Conservation (phyloP, 768 basidiomycete genomes). For the Macrolepiota dolichaula region DNA sequence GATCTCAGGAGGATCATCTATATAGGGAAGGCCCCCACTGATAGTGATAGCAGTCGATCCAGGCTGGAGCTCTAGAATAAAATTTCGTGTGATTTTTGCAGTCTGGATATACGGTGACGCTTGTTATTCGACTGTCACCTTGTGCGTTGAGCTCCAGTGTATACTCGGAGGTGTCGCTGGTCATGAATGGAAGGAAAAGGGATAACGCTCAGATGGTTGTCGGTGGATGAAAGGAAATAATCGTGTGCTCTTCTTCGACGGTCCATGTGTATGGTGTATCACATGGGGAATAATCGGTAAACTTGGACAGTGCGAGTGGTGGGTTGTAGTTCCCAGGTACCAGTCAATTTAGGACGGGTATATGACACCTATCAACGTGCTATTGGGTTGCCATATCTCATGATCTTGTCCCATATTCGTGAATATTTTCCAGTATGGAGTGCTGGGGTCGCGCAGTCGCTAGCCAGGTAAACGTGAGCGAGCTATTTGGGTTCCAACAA, state of each 20-base stretch:
- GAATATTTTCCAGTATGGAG: too few relatives aligned
- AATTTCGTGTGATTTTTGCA: background rate
- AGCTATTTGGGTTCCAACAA: too few relatives aligned
- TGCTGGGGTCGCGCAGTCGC: too few relatives aligned
- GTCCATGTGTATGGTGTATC: too few relatives aligned
- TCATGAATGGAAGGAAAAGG: background rate
- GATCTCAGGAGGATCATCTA: background rate
- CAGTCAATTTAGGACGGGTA: too few relatives aligned
- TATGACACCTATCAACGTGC: too few relatives aligned
- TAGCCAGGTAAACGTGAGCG: too few relatives aligned
- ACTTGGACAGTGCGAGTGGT: too few relatives aligned
- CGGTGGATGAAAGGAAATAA: background rate
- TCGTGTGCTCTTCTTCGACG: background rate
- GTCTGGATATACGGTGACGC: background rate
- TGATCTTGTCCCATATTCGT: too few relatives aligned
- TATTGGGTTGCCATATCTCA: too few relatives aligned
- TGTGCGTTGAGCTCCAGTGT: background rate
- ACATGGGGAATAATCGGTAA: too few relatives aligned
- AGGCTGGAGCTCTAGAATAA: background rate
- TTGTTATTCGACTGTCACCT: background rate
- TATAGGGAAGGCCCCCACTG: background rate
- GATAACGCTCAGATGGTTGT: background rate
- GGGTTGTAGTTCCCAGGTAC: too few relatives aligned
- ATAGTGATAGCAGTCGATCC: background rate
- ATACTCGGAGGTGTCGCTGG: background rate